Evolutionary conservation across 352 stramenopile species (phyloP), one percentile per base, ranked within the genome.

Genomic region (Globisporangium camurandrum): DNA sequence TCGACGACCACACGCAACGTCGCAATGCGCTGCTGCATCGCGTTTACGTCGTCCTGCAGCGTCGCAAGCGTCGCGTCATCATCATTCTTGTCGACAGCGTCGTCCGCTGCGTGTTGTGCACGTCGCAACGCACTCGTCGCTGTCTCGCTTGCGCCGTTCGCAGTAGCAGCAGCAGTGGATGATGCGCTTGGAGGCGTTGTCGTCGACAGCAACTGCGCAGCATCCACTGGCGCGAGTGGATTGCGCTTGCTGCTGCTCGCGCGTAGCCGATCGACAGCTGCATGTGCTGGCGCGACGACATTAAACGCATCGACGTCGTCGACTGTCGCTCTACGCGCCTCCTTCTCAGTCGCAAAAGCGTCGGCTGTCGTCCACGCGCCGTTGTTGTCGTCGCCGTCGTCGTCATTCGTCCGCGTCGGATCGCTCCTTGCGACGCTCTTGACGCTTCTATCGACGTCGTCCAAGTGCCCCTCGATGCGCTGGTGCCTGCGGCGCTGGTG

Each of bases 1-100:
- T 66, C 57, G 10, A 84, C 51, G 12, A 72, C 62, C 30, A 64
- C 65, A 26, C 54, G 53, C 69, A 84, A 78, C 14, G 64, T 61
- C 43, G 47, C 44, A 42, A 84, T 54, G 19, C 70, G 66, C 24
- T 47, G 46, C 28, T 82, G 49, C 7, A 56, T 70, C 17, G 73
- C 61, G 3, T 62, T 56, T 2, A 68, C 39, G 16, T 75, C 51
- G 10, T 61, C 47, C 37, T 74, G 64, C 26, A 74, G 26, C 14
- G 34, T 40, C 36, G 11, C 8, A 4, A 10, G 5, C 16, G 4
- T 40, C 36, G 36, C 36, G 4, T 41, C 36, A 19, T 41, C 36
- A 16, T n/a, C 20, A 7, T 41, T n/a, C 16, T 20, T 19, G 9
- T 41, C 14, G 36, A 11, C 36, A 10, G n/a, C 17, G 17, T 22